These are phyloP conservation scores for Pichia occidentalis DNA, from an alignment of 805 yeast genomes.

Conservation along the genomic window DNA sequence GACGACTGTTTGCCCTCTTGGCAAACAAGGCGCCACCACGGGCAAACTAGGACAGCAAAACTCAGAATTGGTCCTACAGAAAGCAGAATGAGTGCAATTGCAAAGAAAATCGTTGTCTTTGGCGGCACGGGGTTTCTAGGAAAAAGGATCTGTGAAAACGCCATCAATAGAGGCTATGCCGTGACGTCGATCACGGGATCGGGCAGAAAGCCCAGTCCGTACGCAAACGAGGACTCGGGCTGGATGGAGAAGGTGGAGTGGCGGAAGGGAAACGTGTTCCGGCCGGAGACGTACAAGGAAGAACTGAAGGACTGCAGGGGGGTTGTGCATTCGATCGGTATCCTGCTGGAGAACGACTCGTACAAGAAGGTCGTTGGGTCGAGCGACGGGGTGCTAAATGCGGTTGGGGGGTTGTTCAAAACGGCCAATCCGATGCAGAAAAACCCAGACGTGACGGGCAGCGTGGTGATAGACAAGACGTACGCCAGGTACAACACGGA, in stretches of 20 bases:
- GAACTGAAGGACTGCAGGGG: conserved; percentile 45
- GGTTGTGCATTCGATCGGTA: conserved; percentile 81
- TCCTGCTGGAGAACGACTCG: conserved; percentile 57
- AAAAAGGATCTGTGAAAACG: conserved; percentile 61
- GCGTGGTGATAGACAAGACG: conserved; percentile 30
- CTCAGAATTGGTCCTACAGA: no score
- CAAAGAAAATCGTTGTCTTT: conserved; percentile 46
- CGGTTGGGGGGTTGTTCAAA: conserved; percentile 35
- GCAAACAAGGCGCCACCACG: no score
- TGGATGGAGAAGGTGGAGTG: conserved; percentile 61
- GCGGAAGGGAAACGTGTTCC: conserved; percentile 61
- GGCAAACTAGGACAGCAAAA: no score
- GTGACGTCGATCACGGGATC: conserved; percentile 60
- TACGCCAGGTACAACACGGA: conserved; percentile 64
- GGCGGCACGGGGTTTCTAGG: conserved; percentile 90
- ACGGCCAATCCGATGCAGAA: conserved; percentile 62
- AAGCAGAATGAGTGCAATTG: background rate
- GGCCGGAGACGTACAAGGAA: conserved; percentile 49
- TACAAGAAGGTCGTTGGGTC: conserved; percentile 53
- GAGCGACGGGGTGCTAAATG: conserved; percentile 26
- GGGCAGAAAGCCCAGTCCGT: conserved; percentile 42
- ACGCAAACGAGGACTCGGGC: conserved; percentile 24
- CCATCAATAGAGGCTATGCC: conserved; percentile 50
- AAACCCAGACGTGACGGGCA: conserved; percentile 24
- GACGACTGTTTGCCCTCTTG: background rate